Evolutionary conservation across 108 stramenopile species (phyloP).

Genomic region (Epithemia pelagica): DNA sequence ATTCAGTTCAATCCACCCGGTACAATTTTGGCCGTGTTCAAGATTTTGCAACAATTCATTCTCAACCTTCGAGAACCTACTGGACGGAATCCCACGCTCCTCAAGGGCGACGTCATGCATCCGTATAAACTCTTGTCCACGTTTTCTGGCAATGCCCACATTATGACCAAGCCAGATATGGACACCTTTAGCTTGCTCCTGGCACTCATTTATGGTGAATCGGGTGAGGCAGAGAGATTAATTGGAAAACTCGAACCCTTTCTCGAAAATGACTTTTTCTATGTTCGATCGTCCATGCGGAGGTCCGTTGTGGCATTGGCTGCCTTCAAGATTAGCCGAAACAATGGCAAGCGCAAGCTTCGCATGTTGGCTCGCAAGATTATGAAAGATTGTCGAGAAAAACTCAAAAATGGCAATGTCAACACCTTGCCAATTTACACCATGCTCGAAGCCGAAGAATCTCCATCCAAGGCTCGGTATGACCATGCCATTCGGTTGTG

Average conservation of each 20-base stretch:
- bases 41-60: constrained; percentile 20
- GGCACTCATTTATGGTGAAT: constrained; percentile 17
- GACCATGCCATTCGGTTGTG: constrained; percentile 21
- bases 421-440: constrained; percentile 16
- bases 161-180: constrained; percentile 27
- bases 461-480: constrained; percentile 24
- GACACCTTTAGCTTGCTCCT: constrained; percentile 21
- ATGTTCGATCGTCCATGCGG: constrained; percentile 9
- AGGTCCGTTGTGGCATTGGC: constrained; percentile 13
- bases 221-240: constrained; percentile 11
- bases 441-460: constrained; percentile 26
- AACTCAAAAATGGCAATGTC: constrained; percentile 16
- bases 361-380: constrained; percentile 14
- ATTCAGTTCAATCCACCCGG: constrained; percentile 13
- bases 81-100: neutral
- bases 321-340: constrained; percentile 4
- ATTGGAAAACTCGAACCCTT: constrained; percentile 11
- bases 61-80: constrained; percentile 26
- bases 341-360: constrained; percentile 3
- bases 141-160: constrained; percentile 13
- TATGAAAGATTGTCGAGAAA: constrained; percentile 8
- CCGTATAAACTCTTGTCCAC: constrained; percentile 4
- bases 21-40: constrained; percentile 10
- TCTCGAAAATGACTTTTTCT: constrained; percentile 2
- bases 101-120: constrained; percentile 17